Conservation (phyloP, 2,329 filamentous ascomycete species). For the Malbranchea zuffiana region DNA sequence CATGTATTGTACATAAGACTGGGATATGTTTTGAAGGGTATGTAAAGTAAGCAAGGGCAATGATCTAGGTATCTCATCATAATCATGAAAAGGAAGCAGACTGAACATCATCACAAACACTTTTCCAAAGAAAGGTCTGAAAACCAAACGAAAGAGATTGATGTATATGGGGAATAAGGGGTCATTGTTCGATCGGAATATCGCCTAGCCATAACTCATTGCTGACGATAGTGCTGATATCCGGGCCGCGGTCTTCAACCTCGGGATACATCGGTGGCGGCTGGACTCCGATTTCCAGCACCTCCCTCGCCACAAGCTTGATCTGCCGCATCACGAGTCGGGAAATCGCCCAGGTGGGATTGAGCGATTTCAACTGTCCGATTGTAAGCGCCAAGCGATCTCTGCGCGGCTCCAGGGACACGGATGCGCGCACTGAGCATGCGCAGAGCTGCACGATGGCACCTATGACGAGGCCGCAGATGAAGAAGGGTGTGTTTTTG, state of each 20-base stretch:
- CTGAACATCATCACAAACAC: too few relatives aligned
- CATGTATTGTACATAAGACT: too few relatives aligned
- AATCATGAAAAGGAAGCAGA: too few relatives aligned
- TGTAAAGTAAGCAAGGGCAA: too few relatives aligned
- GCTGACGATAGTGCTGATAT: constrained; percentile 14
- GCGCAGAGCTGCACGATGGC: constrained; percentile 73
- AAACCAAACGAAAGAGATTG: too few relatives aligned
- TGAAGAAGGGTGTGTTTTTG: constrained; percentile 73
- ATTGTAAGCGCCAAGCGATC: constrained; percentile 71
- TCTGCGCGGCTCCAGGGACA: constrained; percentile 47
- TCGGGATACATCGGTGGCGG: constrained; percentile 14
- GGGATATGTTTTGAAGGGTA: too few relatives aligned
- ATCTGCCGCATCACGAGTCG: constrained; percentile 60
- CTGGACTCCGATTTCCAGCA: constrained; percentile 39
- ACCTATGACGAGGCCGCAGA: constrained; percentile 65
- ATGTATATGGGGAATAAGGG: too few relatives aligned
- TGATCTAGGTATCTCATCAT: too few relatives aligned
- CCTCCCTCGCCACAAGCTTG: constrained; percentile 65
- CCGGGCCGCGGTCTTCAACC: constrained; percentile 12
- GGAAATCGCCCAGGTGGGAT: constrained; percentile 62
- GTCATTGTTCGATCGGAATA: constrained; percentile 12
- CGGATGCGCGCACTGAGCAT: constrained; percentile 51
- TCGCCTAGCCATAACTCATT: constrained; percentile 16
- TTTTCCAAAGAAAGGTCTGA: too few relatives aligned
- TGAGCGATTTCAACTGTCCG: constrained; percentile 59